Conservation (phyloP, 2,329 filamentous ascomycete genomes). For the Coniochaeta prunicola region DNA sequence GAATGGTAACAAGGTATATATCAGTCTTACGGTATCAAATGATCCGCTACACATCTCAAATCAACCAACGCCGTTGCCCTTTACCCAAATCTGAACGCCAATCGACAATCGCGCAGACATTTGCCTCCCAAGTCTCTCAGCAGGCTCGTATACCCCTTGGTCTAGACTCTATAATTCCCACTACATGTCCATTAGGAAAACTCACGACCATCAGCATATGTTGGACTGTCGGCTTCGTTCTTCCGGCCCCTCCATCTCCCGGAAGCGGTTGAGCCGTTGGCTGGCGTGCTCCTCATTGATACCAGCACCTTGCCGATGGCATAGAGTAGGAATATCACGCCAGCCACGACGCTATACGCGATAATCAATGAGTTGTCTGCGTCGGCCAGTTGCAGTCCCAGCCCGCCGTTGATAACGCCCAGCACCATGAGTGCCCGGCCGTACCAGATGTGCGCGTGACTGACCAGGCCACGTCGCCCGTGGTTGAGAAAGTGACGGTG, state of each 20-base stretch:
- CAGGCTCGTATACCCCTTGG: neutral
- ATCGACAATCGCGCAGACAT: neutral
- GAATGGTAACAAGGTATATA: too few species aligned
- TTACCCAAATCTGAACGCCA: neutral
- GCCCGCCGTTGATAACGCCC: constrained; percentile 56
- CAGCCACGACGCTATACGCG: constrained; percentile 50
- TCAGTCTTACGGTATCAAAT: too few species aligned
- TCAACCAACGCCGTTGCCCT: neutral
- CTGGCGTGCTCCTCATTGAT: neutral
- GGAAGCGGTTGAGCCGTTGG: neutral
- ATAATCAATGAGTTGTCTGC: constrained; percentile 34
- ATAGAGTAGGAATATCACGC: constrained; percentile 39
- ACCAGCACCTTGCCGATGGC: constrained; percentile 21
- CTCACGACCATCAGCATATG: neutral
- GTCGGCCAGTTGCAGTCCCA: constrained; percentile 46
- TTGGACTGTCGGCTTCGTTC: neutral
- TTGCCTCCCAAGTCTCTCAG: neutral
- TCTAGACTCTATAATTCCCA: neutral
- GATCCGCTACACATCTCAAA: too few species aligned
- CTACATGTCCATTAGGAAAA: neutral
- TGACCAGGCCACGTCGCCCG: constrained; percentile 40
- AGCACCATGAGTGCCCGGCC: constrained; percentile 50
- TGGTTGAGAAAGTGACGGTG: constrained; percentile 45
- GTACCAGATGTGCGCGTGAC: constrained; percentile 55
- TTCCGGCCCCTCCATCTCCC: neutral